Conservation (phyloP, 176 grass and related monocot genomes). For the Otatea glauca region DNA sequence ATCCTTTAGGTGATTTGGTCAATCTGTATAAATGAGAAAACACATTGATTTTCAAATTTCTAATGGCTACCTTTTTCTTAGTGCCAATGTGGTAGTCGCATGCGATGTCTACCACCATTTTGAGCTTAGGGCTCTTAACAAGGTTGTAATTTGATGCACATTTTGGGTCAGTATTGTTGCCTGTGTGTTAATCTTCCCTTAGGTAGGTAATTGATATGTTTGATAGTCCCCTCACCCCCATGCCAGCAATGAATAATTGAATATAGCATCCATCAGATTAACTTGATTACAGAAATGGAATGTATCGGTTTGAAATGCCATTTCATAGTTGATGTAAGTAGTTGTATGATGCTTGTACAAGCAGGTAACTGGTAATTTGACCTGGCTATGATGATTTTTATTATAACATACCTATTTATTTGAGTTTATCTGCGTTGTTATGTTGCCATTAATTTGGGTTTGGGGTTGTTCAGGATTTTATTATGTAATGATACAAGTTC, state of each 20-base stretch:
- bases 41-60: background rate
- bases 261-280: background rate
- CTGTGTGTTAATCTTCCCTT: background rate
- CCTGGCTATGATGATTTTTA: background rate
- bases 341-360: background rate
- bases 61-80: background rate
- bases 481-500: background rate
- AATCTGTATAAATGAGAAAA: background rate
- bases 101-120: background rate
- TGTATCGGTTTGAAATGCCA: background rate
- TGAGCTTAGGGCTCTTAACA: background rate
- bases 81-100: background rate
- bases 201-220: background rate
- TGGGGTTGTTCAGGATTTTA: conserved; percentile 15
- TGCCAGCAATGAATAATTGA: background rate
- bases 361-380: background rate
- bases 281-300: background rate
- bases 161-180: background rate
- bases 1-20: background rate
- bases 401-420: background rate
- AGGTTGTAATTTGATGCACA: background rate
- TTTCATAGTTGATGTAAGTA: background rate
- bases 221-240: background rate
- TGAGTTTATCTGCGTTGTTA: background rate
- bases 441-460: background rate